Conservation (phyloP, 1,284 basidiomycete genomes). For the Apiotrichum veenhuisii region DNA sequence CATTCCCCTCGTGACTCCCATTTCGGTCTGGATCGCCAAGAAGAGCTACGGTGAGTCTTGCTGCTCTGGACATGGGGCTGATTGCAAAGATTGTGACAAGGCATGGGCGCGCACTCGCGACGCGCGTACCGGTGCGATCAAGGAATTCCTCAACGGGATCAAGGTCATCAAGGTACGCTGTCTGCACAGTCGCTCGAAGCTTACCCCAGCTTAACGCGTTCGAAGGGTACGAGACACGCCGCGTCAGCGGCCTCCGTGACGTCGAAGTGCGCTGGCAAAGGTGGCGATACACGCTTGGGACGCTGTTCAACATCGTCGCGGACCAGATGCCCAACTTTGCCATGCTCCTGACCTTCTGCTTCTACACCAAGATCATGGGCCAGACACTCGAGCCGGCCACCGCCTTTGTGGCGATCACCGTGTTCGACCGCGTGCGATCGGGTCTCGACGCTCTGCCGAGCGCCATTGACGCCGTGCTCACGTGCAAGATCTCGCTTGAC, state of each 20-base stretch:
- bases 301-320: conserved; percentile 45
- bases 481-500: conserved; percentile 37
- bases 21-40: conserved; percentile 31
- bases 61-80: neutral
- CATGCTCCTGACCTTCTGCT: conserved; percentile 39
- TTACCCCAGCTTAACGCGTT: conserved; percentile 44
- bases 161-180: conserved; percentile 47
- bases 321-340: conserved; percentile 38
- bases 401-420: conserved; percentile 43
- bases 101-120: conserved; percentile 38
- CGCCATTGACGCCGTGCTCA: conserved; percentile 31
- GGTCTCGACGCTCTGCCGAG: conserved; percentile 33
- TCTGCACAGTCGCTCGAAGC: neutral
- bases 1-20: conserved; percentile 35
- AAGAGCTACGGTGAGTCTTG: conserved; percentile 36
- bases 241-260: conserved; percentile 32
- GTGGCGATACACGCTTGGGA: conserved; percentile 47
- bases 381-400: conserved; percentile 36
- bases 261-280: conserved; percentile 47
- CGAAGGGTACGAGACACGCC: conserved; percentile 35
- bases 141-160: conserved; percentile 44
- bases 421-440: conserved; percentile 36
- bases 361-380: conserved; percentile 43
- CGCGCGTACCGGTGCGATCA: conserved; percentile 41
- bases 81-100: conserved; percentile 37